phyloP scores from a whole-genome alignment of 2,329 filamentous ascomycete species.

The Ceratocystis papillata region DNA sequence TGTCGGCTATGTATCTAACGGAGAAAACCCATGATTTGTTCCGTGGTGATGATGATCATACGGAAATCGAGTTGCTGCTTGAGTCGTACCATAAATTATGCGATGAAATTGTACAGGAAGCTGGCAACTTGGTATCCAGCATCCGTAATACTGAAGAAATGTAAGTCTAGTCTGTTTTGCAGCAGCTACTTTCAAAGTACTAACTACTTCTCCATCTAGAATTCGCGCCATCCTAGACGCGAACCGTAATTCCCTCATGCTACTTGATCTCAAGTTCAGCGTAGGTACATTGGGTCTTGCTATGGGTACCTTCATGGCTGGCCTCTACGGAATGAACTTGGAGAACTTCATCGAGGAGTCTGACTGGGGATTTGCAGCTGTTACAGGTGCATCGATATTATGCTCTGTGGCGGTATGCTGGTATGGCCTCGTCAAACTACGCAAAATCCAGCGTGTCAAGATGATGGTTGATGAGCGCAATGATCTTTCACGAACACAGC shows the following conservation, averaged over 20 bases:
- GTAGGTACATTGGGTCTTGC: constrained; percentile 91
- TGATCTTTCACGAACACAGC: constrained; percentile 33
- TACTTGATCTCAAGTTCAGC: constrained; percentile 91
- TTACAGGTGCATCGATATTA: constrained; percentile 59
- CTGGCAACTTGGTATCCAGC: constrained; percentile 81
- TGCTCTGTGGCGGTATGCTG: constrained; percentile 68
- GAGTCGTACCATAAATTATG: constrained; percentile 97
- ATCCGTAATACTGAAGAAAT: constrained; percentile 98
- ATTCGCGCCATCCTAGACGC: constrained; percentile 95
- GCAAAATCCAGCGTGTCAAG: constrained; percentile 74
- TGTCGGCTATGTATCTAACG: constrained; percentile 88
- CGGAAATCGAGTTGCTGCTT: constrained; percentile 90
- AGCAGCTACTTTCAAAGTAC: constrained; percentile 11
- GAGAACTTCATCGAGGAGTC: constrained; percentile 98
- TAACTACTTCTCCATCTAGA: constrained; percentile 37
- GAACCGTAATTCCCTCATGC: constrained; percentile 95
- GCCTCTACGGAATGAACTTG: constrained; percentile 99
- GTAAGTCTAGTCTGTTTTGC: constrained; percentile 42
- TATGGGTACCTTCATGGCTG: constrained; percentile 86
- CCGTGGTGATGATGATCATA: constrained; percentile 74
- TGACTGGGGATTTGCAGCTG: constrained; percentile 67
- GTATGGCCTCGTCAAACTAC: constrained; percentile 73
- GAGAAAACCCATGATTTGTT: constrained; percentile 68
- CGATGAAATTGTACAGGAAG: constrained; percentile 94
- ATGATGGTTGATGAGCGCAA: constrained; percentile 52